phyloP scores from a whole-genome alignment of 2,329 filamentous ascomycete genomes.

The Ophiocordyceps sinensis region DNA sequence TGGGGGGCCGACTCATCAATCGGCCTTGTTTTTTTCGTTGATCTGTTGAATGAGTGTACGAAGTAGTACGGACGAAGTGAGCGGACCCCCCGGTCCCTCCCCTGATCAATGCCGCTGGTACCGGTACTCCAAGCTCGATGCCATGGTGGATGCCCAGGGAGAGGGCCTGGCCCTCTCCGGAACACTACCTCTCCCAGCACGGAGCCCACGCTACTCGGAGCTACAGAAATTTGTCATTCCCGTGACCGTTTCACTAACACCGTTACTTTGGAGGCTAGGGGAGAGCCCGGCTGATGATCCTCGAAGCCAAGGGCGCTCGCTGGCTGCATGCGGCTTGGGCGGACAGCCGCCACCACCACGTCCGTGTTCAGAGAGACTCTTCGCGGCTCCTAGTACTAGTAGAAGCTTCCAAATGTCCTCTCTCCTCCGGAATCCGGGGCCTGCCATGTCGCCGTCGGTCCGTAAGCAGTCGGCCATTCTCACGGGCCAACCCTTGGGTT shows the following conservation, averaged over 20 bases:
- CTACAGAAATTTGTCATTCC: neutral
- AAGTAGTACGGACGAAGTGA: conserved; percentile 2
- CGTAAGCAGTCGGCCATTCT: no score
- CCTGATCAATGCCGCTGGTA: conserved; percentile 3
- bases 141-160: no score
- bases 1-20: neutral
- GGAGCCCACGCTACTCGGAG: neutral
- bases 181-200: neutral
- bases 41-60: conserved; percentile 9
- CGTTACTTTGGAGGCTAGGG: no score
- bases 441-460: neutral
- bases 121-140: no score
- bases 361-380: neutral
- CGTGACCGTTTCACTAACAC: no score
- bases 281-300: no score
- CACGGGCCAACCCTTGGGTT: no score
- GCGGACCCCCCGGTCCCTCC: conserved; percentile 3
- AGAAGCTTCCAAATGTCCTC: neutral
- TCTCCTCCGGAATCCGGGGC: conserved; percentile 1
- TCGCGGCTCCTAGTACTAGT: neutral
- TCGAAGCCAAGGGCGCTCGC: no score
- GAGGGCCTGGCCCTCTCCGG: no score
- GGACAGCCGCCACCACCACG: no score
- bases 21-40: conserved; percentile 1
- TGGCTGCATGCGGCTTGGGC: no score